These are phyloP conservation scores for Phyllosticta citribraziliensis DNA, from an alignment of 2,329 filamentous ascomycete genomes.

Conservation along the genomic window DNA sequence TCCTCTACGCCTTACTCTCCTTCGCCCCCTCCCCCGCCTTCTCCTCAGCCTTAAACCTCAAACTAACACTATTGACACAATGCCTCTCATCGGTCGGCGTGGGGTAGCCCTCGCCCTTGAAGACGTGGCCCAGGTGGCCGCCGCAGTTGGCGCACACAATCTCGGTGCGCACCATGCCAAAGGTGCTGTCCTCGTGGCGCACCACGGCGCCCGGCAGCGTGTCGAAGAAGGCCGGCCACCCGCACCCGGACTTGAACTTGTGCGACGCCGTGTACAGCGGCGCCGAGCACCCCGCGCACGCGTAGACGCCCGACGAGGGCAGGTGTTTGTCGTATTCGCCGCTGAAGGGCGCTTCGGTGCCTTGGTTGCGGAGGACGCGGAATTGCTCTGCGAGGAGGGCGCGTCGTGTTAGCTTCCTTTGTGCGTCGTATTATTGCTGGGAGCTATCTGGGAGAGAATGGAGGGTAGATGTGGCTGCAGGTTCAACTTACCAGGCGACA, in stretches of 20 bases:
- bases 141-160: slow-evolving; percentile 94
- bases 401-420: not conserved
- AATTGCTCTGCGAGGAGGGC: slow-evolving; percentile 56
- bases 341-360: slow-evolving; percentile 71
- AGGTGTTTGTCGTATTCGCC: slow-evolving; percentile 85
- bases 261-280: slow-evolving; percentile 88
- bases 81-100: slow-evolving; percentile 93
- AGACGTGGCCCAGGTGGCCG: slow-evolving; percentile 83
- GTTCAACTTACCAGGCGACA: slow-evolving; percentile 53
- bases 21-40: not conserved
- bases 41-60: slow-evolving; percentile 56
- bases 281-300: slow-evolving; percentile 73
- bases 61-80: slow-evolving; percentile 87
- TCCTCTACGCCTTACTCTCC: slow-evolving; percentile 4
- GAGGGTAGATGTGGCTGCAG: not conserved
- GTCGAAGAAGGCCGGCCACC: slow-evolving; percentile 98
- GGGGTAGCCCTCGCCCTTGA: slow-evolving; percentile 74
- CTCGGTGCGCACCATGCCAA: slow-evolving; percentile 82
- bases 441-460: too few species aligned
- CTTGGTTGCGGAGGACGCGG: slow-evolving; percentile 81
- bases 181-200: slow-evolving; percentile 62
- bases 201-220: slow-evolving; percentile 84
- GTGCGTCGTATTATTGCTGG: too few species aligned
- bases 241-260: slow-evolving; percentile 94
- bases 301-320: slow-evolving; percentile 67